These are phyloP conservation scores for Groenewaldozyma salmanticensis DNA, from an alignment of 805 yeast species.

Conservation along the genomic window DNA sequence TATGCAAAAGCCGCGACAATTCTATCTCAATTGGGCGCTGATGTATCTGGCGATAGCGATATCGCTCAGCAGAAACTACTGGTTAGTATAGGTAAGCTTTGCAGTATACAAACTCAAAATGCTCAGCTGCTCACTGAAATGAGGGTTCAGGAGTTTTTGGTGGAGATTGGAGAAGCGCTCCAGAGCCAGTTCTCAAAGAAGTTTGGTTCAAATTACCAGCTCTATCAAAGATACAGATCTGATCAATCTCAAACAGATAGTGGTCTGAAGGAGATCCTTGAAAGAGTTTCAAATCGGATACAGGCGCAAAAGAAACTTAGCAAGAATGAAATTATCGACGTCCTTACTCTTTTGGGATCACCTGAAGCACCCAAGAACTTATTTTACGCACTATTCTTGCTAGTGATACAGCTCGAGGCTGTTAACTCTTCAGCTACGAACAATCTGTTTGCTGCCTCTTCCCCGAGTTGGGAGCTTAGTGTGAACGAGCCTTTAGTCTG, in stretches of 20 bases:
- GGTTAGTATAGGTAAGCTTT: conserved; percentile 62
- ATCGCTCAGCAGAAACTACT: conserved; percentile 42
- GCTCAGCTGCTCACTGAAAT: conserved; percentile 33
- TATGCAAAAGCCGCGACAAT: conserved; percentile 42
- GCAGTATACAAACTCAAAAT: conserved; percentile 37
- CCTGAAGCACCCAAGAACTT: conserved; percentile 25
- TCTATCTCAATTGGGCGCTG: conserved; percentile 35
- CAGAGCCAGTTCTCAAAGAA: conserved; percentile 5
- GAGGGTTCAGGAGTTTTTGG: conserved; percentile 39
- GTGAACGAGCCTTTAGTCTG: conserved; percentile 38
- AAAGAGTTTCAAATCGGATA: conserved; percentile 24
- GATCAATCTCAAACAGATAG: conserved; percentile 13
- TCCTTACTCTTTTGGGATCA: conserved; percentile 36
- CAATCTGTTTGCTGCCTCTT: conserved; percentile 14
- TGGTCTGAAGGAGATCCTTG: conserved; percentile 21
- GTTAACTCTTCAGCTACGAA: no score
- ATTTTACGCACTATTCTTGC: conserved; percentile 41
- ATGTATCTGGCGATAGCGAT: conserved; percentile 28
- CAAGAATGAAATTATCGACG: conserved; percentile 40
- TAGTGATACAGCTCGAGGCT: conserved; percentile 21
- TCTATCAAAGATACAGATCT: conserved; percentile 1
- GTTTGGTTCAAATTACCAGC: background rate
- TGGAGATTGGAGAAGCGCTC: conserved; percentile 39
- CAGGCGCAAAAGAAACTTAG: conserved; percentile 32
- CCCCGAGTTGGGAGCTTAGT: no score